Evolutionary conservation across 495 filamentous ascomycete genomes (phyloP).

Genomic region (Penicillium canescens): DNA sequence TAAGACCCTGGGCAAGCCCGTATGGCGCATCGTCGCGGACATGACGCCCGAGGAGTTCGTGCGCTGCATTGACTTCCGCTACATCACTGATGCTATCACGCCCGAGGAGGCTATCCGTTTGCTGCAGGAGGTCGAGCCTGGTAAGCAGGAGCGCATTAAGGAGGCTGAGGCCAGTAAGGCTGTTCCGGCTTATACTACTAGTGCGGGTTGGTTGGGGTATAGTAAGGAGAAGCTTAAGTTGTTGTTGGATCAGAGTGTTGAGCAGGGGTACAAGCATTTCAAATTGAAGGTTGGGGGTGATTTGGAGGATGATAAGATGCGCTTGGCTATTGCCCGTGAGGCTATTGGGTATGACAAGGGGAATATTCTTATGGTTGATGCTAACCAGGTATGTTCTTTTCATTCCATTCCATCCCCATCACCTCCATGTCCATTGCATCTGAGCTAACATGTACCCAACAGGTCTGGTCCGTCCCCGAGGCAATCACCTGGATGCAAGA

Average conservation of each 20-base stretch:
- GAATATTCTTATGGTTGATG: slow-evolving; percentile 92
- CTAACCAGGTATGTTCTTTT: slow-evolving; percentile 67
- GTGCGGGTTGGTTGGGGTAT: slow-evolving; percentile 94
- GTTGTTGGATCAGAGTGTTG: slow-evolving; percentile 70
- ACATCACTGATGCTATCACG: slow-evolving; percentile 91
- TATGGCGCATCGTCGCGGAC: slow-evolving; percentile 87
- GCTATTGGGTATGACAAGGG: slow-evolving; percentile 85
- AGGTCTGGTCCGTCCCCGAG: slow-evolving; percentile 88
- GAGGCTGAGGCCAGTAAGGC: slow-evolving; percentile 71
- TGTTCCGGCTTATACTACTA: slow-evolving; percentile 89
- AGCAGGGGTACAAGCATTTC: slow-evolving; percentile 80
- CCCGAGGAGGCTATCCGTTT: slow-evolving; percentile 79
- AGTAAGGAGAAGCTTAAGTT: slow-evolving; percentile 78
- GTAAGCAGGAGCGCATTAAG: slow-evolving; percentile 64
- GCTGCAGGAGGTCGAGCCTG: slow-evolving; percentile 58
- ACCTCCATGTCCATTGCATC: too few relatives aligned
- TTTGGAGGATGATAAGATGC: slow-evolving; percentile 66
- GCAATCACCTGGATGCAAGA: slow-evolving; percentile 85
- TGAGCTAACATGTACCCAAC: background rate
- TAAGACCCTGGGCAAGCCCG: slow-evolving; percentile 79
- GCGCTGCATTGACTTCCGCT: slow-evolving; percentile 86
- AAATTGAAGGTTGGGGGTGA: slow-evolving; percentile 86
- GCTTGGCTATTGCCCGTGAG: slow-evolving; percentile 73
- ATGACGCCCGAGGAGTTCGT: slow-evolving; percentile 89
- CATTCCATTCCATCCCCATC: background rate